Evolutionary conservation across 2,329 filamentous ascomycete genomes (phyloP).

Genomic region (Hypoxylon sp.): DNA sequence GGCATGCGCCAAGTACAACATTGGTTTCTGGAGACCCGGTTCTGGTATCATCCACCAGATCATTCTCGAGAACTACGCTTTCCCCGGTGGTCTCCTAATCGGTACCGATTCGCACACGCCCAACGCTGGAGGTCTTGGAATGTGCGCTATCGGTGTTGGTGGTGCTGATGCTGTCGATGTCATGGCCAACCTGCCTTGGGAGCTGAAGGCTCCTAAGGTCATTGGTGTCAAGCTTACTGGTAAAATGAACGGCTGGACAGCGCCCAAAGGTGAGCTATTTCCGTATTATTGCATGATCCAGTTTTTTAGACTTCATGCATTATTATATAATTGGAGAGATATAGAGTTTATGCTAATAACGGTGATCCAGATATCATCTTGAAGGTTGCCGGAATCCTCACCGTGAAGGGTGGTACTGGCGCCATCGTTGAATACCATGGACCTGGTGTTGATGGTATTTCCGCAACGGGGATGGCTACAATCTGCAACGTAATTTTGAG

Average conservation of each 20-base stretch:
- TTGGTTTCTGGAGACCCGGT: slow-evolving; percentile 99
- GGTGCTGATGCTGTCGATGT: slow-evolving; percentile 99
- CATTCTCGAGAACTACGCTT: slow-evolving; percentile 97
- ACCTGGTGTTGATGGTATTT: slow-evolving; percentile 81
- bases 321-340: not conserved
- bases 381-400: slow-evolving; percentile 96
- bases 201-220: slow-evolving; percentile 96
- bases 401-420: slow-evolving; percentile 97
- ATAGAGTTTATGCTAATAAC: not conserved
- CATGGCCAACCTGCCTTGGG: slow-evolving; percentile 84
- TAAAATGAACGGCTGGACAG: slow-evolving; percentile 88
- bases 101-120: slow-evolving; percentile 98
- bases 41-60: slow-evolving; percentile 99
- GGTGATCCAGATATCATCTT: slow-evolving; percentile 84
- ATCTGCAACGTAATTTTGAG: not conserved
- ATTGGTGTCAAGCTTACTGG: slow-evolving; percentile 98
- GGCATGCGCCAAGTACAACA: slow-evolving; percentile 99
- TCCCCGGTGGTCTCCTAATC: slow-evolving; percentile 97
- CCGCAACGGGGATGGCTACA: slow-evolving; percentile 83
- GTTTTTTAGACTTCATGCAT: slow-evolving; percentile 3
- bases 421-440: slow-evolving; percentile 84
- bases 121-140: slow-evolving; percentile 96
- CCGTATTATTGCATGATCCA: slow-evolving; percentile 23
- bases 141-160: slow-evolving; percentile 95
- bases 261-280: slow-evolving; percentile 82